Base-by-base conservation (phyloP, 1,284 basidiomycete genomes). In the Microbotryum saponariae region DNA sequence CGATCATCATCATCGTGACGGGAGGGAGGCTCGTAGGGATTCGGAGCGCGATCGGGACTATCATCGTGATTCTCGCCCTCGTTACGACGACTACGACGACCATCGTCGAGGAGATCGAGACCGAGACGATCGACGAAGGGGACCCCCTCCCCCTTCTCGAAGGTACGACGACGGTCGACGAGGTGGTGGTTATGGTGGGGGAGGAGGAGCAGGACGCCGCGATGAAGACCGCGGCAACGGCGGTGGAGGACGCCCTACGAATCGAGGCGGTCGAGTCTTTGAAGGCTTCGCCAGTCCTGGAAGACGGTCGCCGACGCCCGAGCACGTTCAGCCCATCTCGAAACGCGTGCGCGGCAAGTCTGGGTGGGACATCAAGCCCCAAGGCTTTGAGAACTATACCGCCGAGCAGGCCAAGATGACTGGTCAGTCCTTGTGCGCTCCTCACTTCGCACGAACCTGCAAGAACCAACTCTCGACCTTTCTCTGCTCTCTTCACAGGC, bases 361-460 rank as follows among this genome's bases (percentile, higher is more conserved):
- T 57, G 88, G 89, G 2, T 99, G 96, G 94, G 91, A 98, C 76
- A 87, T 96, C 29, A 86, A 89, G 74, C 90, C 94, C 14, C 88
- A 89, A 16, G 93, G 93, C 23, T 98, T 96, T 70, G 93, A 97
- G 73, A 88, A 89, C 70, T 91, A 97, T 71, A 87, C 86, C 3
- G 91, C 93, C 18, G 82, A 92, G 79, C 91, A 97, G 74, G 94
- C 94, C 27, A 99, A 98, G 77, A 89, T 92, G 77, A 97, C 93
- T 58, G 92, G 91, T 90, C 71, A 68, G 82, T 72, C 21, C 54
- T 31, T 1, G 48, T 4, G 29, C 37, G 27, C 27, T 27, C 4
- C 27, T 29, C 48, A 3, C 18, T n/a, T 21, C 3, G 29, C 27
- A 20, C 23, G 18, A 29, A 23, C 12, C 20, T 29, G 44, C 31